A percentile compares a stretch with the other conserved stretches of the same genome.
Conservation (phyloP, 2,329 filamentous ascomycete genomes). For the Colletotrichum eleusines region DNA sequence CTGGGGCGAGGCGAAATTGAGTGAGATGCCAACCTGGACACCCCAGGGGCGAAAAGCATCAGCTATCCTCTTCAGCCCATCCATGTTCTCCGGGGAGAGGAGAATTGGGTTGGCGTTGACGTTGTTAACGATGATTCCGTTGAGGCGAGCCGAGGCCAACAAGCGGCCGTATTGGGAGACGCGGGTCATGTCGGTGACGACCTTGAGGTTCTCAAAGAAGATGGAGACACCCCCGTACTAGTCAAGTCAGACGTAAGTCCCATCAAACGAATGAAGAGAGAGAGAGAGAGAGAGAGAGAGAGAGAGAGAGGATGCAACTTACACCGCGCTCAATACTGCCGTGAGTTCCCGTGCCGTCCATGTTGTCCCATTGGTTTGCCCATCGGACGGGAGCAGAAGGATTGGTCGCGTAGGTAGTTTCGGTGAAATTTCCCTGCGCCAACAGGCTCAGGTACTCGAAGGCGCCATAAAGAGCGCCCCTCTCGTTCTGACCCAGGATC, state of each 20-base stretch:
- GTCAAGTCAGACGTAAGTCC: slow-evolving; percentile 1
- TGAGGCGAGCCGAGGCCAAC: slow-evolving; percentile 74
- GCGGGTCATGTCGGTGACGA: slow-evolving; percentile 70
- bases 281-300: no score
- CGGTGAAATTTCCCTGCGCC: slow-evolving; percentile 66
- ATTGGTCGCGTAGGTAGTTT: slow-evolving; percentile 60
- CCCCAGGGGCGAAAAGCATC: slow-evolving; percentile 76
- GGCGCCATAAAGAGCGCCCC: slow-evolving; percentile 75
- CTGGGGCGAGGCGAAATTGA: slow-evolving; percentile 76
- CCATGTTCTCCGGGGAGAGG: slow-evolving; percentile 67
- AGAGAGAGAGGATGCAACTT: background rate
- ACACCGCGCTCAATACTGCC: slow-evolving; percentile 73
- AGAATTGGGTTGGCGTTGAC: slow-evolving; percentile 75
- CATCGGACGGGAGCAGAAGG: slow-evolving; percentile 73
- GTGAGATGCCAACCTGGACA: slow-evolving; percentile 72
- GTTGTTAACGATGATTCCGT: slow-evolving; percentile 77
- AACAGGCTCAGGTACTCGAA: slow-evolving; percentile 77
- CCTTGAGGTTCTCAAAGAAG: slow-evolving; percentile 71
- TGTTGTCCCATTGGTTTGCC: slow-evolving; percentile 81
- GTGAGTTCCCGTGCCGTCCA: slow-evolving; percentile 58
- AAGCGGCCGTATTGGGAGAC: slow-evolving; percentile 74
- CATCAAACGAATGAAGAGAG: no score
- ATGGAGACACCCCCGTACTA: slow-evolving; percentile 74
- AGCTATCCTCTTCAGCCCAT: slow-evolving; percentile 72
- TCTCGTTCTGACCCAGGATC: slow-evolving; percentile 75